phyloP scores from a whole-genome alignment of 1,284 basidiomycete species.

The Kalmanozyma brasiliensis region DNA sequence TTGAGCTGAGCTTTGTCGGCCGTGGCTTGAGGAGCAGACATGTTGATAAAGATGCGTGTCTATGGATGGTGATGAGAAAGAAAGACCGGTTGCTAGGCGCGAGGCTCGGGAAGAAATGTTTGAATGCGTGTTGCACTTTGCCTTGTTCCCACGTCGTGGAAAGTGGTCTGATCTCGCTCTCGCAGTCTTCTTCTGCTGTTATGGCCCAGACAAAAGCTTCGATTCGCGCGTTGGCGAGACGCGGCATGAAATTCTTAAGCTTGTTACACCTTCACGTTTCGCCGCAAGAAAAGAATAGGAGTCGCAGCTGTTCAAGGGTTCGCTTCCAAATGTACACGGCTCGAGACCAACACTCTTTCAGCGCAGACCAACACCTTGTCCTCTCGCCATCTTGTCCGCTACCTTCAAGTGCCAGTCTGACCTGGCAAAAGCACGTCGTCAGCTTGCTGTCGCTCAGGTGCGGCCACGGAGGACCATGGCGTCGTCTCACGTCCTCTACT shows the following conservation, averaged over 20 bases:
- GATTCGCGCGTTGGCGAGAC: no score
- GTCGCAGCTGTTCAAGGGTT: no score
- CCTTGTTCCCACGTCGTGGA: no score
- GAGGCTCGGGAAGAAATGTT: no score
- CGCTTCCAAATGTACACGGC: no score
- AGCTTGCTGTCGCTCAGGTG: background rate
- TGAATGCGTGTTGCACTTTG: slow-evolving; percentile 18
- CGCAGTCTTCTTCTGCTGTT: background rate
- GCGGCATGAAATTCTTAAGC: no score
- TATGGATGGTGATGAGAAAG: slow-evolving; percentile 6
- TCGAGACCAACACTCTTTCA: slow-evolving; percentile 28
- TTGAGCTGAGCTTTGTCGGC: slow-evolving; percentile 61
- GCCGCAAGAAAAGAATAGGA: no score
- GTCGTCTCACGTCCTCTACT: slow-evolving; percentile 42
- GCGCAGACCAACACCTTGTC: slow-evolving; percentile 2
- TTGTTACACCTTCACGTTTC: no score
- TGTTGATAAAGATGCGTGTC: slow-evolving; percentile 7
- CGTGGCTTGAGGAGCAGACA: slow-evolving; percentile 34
- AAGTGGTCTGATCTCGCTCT: slow-evolving; percentile 36
- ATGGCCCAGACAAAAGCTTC: no score
- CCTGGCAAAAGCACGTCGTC: background rate
- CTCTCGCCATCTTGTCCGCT: no score
- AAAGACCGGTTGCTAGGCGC: no score
- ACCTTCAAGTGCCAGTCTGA: no score
- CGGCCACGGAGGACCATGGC: slow-evolving; percentile 6